These are phyloP conservation scores for Pseudonectria foliicola DNA, from an alignment of 2,329 filamentous ascomycete species.

Conservation along the genomic window DNA sequence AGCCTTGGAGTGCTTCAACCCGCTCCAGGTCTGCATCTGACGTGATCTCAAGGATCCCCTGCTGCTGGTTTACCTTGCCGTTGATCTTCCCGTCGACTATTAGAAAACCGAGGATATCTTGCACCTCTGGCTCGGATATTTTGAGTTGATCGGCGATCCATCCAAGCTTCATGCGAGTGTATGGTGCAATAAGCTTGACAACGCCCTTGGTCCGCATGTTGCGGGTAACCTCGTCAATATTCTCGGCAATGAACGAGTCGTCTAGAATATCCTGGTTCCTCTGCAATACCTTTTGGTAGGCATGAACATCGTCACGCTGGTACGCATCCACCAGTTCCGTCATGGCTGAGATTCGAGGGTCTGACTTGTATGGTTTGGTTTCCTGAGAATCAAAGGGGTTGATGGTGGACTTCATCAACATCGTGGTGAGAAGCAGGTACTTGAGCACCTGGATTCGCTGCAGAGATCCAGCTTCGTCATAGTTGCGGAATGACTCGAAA, in stretches of 20 bases:
- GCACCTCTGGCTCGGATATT: constrained; percentile 78
- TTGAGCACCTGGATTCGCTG: constrained; percentile 96
- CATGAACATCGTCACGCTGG: constrained; percentile 87
- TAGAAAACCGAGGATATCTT: constrained; percentile 91
- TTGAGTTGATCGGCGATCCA: constrained; percentile 87
- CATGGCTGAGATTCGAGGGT: constrained; percentile 93
- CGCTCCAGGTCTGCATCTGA: constrained; percentile 68
- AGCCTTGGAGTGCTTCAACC: constrained; percentile 63
- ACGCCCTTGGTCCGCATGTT: constrained; percentile 98
- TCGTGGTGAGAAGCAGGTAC: constrained; percentile 91
- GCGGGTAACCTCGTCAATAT: constrained; percentile 96
- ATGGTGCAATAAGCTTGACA: constrained; percentile 86
- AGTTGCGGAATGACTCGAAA: constrained; percentile 97
- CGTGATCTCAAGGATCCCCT: constrained; percentile 74
- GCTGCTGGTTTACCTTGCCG: constrained; percentile 84
- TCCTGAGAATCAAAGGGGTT: constrained; percentile 98
- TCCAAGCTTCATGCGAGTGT: constrained; percentile 79
- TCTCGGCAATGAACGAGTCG: constrained; percentile 95
- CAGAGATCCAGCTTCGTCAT: constrained; percentile 93
- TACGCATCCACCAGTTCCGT: constrained; percentile 95
- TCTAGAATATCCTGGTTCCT: constrained; percentile 82
- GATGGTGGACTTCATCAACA: constrained; percentile 98
- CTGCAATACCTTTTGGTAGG: constrained; percentile 81
- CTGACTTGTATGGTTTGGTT: constrained; percentile 95
- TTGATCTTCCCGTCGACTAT: constrained; percentile 85